Evolutionary conservation across 768 basidiomycete genomes (phyloP).

Genomic region (Psilocybe tampanensis): DNA sequence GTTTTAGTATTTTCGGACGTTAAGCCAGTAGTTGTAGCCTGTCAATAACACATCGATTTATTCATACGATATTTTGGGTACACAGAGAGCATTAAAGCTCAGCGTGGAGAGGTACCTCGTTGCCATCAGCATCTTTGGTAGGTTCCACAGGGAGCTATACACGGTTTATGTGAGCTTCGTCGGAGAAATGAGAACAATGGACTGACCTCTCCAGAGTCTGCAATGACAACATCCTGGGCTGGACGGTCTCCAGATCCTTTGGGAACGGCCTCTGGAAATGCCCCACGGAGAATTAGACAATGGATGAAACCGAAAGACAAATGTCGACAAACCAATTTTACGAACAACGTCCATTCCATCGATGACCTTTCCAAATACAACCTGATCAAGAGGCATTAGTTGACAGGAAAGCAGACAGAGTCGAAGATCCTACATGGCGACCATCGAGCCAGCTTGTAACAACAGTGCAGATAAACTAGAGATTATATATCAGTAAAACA

Average conservation of each 20-base stretch:
- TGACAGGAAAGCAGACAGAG: neutral
- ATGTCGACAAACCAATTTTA: constrained; percentile 59
- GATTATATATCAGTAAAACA: constrained; percentile 4
- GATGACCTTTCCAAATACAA: constrained; percentile 91
- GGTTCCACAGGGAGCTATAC: constrained; percentile 55
- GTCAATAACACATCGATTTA: constrained; percentile 53
- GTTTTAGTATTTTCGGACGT: constrained; percentile 17
- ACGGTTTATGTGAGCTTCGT: neutral
- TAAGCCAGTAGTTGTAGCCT: constrained; percentile 34
- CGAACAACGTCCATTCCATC: constrained; percentile 90
- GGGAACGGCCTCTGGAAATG: constrained; percentile 65
- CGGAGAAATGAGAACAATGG: neutral
- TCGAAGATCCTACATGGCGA: constrained; percentile 63
- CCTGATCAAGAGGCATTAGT: constrained; percentile 41
- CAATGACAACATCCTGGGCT: constrained; percentile 74
- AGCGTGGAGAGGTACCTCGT: constrained; percentile 91
- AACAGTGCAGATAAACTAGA: constrained; percentile 90
- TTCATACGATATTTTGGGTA: constrained; percentile 46
- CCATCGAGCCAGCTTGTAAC: constrained; percentile 90
- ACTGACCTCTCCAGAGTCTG: constrained; percentile 83
- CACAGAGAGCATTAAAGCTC: constrained; percentile 77
- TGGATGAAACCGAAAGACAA: neutral
- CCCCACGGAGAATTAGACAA: neutral
- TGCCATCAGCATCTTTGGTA: constrained; percentile 62
- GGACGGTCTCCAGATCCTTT: constrained; percentile 79